Base-by-base conservation (phyloP, 2,329 filamentous ascomycete species). In the Diaporthe humulicola region DNA sequence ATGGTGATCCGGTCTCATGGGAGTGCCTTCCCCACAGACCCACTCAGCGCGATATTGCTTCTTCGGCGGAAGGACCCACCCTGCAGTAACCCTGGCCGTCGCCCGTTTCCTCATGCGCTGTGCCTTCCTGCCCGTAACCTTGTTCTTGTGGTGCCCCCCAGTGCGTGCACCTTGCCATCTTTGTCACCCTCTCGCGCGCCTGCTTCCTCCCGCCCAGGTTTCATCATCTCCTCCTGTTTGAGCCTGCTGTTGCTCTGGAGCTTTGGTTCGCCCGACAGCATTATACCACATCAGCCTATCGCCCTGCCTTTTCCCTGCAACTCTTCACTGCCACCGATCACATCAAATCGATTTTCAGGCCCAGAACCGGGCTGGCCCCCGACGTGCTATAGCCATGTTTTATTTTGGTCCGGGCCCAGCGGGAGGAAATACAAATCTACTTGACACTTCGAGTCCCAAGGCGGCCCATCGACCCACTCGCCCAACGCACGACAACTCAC, bases 171-270 rank as follows among this genome's bases (percentile, higher is more conserved):
- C 69, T 58, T 72, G 73, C 58, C 73, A 48, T 48, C 64, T 67
- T 67, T 52, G 45, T 67, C 64, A 52, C 64, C 64, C 64, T 33
- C 64, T 52, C 30, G 45, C 22, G 22, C 48, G 48, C 64, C n/a
- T 54, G 48, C 64, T 54, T 69, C 64, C 36, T 38, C 19, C 64
- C 42, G 70, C 61, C 70, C 60, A 64, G 52, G 73, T 75, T 75
- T 75, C 73, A 75, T 61, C 73, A 73, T 73, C 54, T 69, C 70
- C 73, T 75, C 70, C 60, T 69, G 61, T 64, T 71, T 48, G 67
- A 61, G 54, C 67, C 45, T 56, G 60, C 17, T 25, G 42, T 66
- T 12, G 50, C 54, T 71, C 67, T 42, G 60, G 42, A 28, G 45
- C 57, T 74, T 57, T 74, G 67, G 70, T 74, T 74, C 60, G 73